Evolutionary conservation across 306 rosid species (phyloP).

Genomic region (Acacia confusa): DNA sequence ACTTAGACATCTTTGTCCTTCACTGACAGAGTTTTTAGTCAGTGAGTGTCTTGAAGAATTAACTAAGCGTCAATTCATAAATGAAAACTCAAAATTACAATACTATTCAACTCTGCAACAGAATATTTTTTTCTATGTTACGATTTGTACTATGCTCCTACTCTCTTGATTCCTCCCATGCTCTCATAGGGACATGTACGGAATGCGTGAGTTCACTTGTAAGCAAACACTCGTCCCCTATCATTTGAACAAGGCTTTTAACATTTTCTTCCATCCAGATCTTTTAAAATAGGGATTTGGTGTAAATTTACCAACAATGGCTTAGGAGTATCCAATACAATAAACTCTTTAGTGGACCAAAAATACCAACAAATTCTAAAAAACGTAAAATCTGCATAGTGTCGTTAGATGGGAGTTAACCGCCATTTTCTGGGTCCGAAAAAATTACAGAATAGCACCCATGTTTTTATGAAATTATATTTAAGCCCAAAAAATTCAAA

Average conservation of each 20-base stretch:
- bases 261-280: background rate
- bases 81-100: background rate
- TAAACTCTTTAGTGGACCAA: too few relatives aligned
- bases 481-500: too few relatives aligned
- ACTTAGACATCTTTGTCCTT: background rate
- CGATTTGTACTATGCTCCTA: background rate
- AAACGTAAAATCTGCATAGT: too few relatives aligned
- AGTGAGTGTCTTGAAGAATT: background rate
- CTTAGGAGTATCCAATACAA: too few relatives aligned
- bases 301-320: too few relatives aligned
- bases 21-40: background rate
- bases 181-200: background rate
- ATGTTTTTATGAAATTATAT: too few relatives aligned
- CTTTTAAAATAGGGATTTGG: background rate
- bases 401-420: too few relatives aligned
- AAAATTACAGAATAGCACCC: too few relatives aligned
- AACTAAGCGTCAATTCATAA: background rate
- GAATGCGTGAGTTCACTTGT: background rate
- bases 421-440: too few relatives aligned
- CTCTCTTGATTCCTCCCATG: background rate
- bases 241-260: background rate
- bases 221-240: background rate
- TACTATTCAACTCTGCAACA: background rate
- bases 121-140: background rate
- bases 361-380: too few relatives aligned